phyloP scores from a whole-genome alignment of 2,329 filamentous ascomycete genomes.

The Cladophialophora carrionii region DNA sequence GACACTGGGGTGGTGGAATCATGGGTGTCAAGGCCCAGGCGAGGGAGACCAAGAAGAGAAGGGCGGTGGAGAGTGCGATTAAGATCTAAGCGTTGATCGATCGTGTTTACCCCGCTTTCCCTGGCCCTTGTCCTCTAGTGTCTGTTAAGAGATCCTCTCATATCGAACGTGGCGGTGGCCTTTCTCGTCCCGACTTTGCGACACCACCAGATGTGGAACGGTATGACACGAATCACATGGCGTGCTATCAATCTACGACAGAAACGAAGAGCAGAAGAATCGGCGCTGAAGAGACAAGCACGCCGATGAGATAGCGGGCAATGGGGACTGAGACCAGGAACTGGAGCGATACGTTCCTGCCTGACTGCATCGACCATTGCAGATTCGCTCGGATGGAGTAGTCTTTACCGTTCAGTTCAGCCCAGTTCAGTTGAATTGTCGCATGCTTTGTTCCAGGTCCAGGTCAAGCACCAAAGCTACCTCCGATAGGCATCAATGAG shows the following conservation, averaged over 20 bases:
- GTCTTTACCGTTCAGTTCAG: not conserved
- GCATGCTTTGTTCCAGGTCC: not conserved
- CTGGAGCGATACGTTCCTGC: not conserved
- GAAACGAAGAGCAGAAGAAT: not conserved
- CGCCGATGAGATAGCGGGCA: not conserved
- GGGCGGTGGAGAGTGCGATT: constrained; percentile 90
- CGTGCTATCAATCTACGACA: not conserved
- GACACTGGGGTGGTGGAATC: constrained; percentile 99
- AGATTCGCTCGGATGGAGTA: not conserved
- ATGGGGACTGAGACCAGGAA: not conserved
- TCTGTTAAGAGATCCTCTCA: not conserved
- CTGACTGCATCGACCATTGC: not conserved
- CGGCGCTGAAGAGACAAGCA: not conserved
- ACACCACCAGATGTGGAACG: not conserved
- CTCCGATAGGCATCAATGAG: not conserved
- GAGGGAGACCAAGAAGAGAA: constrained; percentile 81
- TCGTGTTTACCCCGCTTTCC: not conserved
- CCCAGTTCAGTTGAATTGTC: no score
- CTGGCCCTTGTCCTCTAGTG: not conserved
- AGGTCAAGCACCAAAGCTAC: not conserved
- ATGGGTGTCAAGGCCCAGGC: constrained; percentile 94
- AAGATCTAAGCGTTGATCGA: constrained; percentile 80
- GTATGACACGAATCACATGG: no score
- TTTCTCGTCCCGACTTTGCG: not conserved
- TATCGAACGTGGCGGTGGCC: not conserved